Evolutionary conservation across 2,329 filamentous ascomycete species (phyloP), one percentile per base, ranked within the genome.

Genomic region (Neofusicoccum sp.): DNA sequence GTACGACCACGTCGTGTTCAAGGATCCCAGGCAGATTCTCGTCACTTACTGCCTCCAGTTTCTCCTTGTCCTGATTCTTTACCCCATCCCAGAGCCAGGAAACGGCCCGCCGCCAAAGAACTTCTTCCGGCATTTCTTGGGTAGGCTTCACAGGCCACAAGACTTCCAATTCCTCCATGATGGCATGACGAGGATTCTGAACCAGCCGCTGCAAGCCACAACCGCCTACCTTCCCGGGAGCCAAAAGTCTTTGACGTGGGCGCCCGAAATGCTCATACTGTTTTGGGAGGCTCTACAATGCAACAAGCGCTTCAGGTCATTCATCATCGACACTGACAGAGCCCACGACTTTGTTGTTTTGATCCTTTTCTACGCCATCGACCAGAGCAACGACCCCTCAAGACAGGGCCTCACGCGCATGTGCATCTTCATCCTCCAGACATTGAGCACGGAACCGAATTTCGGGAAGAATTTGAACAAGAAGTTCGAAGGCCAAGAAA

Each of bases 131-230:
- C 91, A 97, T 74, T 97, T 96, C 66, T 84, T 96, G 31, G 91
- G 95, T 31, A 86, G 93, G 38, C 77, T 99, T 47, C 95, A 98
- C 76, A 86, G 95, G 48, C 90, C 93, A 1, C 92, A 97, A 73
- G 95, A 99, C 73, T 98, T 99, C 70, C 95, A 99, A 73, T 99
- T 99, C 72, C 86, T 98, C 26, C 90, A 96, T 9, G 93, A 97
- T 71, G 93, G 93, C 51, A 96, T 97, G 88, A 93, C 89, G 0
- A 86, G 92, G 67, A 90, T 98, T 49, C 80, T 99, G 54, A 95
- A 96, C 67, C 93, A 97, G 67, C 93, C 93, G 26, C 86, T 97
- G 64, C 91, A 96, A 76, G 89, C 91, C 44, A 96, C 91, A 62
- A 85, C 86, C 9, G 93, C 93, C 1, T 97, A 96, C 73, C 85